phyloP scores from a whole-genome alignment of 805 yeast species.

The Schwanniomyces pseudopolymorphus region DNA sequence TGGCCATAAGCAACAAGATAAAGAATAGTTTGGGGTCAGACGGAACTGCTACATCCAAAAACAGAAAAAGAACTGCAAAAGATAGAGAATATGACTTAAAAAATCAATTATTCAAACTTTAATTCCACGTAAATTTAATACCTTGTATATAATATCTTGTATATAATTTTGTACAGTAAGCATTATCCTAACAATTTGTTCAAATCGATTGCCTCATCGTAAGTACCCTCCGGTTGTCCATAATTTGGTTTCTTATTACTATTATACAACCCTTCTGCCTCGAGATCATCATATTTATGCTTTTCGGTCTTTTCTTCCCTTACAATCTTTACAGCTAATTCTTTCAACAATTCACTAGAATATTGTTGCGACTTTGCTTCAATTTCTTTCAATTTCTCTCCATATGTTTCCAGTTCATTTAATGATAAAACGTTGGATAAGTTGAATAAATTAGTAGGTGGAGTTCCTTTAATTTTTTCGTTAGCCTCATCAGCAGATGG shows the following conservation, averaged over 20 bases:
- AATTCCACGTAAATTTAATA: slow-evolving; percentile 4
- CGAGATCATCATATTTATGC: neutral
- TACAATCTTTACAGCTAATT: slow-evolving; percentile 21
- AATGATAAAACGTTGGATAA: slow-evolving; percentile 24
- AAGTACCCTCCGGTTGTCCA: slow-evolving; percentile 24
- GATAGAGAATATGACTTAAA: slow-evolving; percentile 42
- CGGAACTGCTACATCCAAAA: slow-evolving; percentile 34
- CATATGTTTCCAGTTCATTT: slow-evolving; percentile 9
- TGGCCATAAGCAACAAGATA: slow-evolving; percentile 28
- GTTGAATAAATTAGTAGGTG: slow-evolving; percentile 31
- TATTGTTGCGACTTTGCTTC: slow-evolving; percentile 9
- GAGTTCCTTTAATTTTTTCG: slow-evolving; percentile 4
- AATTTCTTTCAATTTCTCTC: slow-evolving; percentile 17
- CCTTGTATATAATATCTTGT: neutral
- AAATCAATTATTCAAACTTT: slow-evolving; percentile 38
- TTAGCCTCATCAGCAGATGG: slow-evolving; percentile 3
- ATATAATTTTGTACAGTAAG: slow-evolving; percentile 2
- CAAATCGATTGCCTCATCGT: slow-evolving; percentile 25
- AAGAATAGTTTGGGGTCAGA: slow-evolving; percentile 38
- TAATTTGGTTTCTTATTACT: slow-evolving; percentile 16
- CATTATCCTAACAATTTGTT: slow-evolving; percentile 10
- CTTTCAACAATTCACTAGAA: slow-evolving; percentile 21
- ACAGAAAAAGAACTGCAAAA: slow-evolving; percentile 42
- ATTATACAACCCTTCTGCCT: slow-evolving; percentile 13
- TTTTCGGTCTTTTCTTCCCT: slow-evolving; percentile 8